phyloP scores from a whole-genome alignment of 768 basidiomycete species.

The Russula abietina region DNA sequence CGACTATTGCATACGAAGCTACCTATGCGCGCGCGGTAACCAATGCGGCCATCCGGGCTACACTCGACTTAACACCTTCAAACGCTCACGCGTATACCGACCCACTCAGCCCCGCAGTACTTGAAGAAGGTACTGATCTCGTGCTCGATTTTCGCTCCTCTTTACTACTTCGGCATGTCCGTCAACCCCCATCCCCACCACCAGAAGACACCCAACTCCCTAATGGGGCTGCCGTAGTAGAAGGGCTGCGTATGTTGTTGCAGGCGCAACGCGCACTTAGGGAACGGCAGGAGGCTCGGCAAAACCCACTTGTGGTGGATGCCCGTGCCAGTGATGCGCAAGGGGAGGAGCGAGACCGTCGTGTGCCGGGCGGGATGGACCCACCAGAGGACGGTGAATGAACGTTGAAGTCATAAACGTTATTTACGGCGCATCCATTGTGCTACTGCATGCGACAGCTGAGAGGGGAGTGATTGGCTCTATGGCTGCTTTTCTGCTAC shows the following conservation, averaged over 20 bases:
- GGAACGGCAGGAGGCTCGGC: slow-evolving; percentile 21
- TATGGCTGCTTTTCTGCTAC: not conserved
- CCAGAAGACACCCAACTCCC: slow-evolving; percentile 44
- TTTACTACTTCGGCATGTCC: slow-evolving; percentile 50
- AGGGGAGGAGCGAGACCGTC: slow-evolving; percentile 28
- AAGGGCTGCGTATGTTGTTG: slow-evolving; percentile 41
- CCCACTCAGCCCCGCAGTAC: slow-evolving; percentile 12
- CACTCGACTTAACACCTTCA: slow-evolving; percentile 35
- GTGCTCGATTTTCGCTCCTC: slow-evolving; percentile 54
- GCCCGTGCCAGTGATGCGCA: slow-evolving; percentile 29
- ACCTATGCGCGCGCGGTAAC: slow-evolving; percentile 40
- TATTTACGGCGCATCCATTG: slow-evolving; percentile 14
- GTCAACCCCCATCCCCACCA: slow-evolving; percentile 44
- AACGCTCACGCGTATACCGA: slow-evolving; percentile 29
- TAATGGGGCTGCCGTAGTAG: slow-evolving; percentile 49
- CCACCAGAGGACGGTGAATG: slow-evolving; percentile 16
- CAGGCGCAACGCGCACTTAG: slow-evolving; percentile 40
- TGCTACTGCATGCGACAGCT: slow-evolving; percentile 7
- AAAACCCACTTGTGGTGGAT: slow-evolving; percentile 26
- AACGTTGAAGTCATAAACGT: not conserved
- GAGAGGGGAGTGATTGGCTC: slow-evolving; percentile 3
- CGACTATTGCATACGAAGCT: slow-evolving; percentile 62
- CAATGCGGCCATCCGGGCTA: slow-evolving; percentile 29
- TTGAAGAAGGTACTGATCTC: slow-evolving; percentile 19
- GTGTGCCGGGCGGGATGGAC: slow-evolving; percentile 31